Evolutionary conservation across 179 eudicot genomes (phyloP).

Genomic region (Carnegiea gigantea): DNA sequence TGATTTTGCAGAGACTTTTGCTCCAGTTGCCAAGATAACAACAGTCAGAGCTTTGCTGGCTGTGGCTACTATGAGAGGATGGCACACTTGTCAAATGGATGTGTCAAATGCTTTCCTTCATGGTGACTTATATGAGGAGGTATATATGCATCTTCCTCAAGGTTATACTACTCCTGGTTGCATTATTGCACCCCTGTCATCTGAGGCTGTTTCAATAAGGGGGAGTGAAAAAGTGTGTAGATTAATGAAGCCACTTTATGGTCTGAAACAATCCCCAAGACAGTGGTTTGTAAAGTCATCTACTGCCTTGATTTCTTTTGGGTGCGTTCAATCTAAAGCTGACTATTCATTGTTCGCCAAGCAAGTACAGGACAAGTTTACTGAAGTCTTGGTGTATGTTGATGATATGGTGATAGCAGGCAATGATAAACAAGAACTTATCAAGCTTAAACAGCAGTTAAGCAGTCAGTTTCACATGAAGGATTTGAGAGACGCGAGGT

Average conservation of each 20-base stretch:
- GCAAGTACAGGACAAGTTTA: too few relatives aligned
- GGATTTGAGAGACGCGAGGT: background rate
- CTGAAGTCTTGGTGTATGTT: too few relatives aligned
- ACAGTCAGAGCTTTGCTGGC: background rate
- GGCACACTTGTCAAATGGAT: background rate
- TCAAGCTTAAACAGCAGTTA: too few relatives aligned
- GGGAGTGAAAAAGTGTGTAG: background rate
- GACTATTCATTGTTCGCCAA: background rate
- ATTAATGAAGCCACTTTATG: background rate
- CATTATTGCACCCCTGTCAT: background rate
- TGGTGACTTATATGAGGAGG: background rate
- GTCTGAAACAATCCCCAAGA: background rate
- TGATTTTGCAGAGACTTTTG: background rate
- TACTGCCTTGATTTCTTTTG: background rate
- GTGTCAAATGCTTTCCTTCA: background rate
- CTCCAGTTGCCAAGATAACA: too few relatives aligned
- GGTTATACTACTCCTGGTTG: background rate
- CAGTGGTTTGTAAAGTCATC: background rate
- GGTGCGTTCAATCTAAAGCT: background rate
- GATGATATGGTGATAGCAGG: too few relatives aligned
- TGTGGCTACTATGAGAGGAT: background rate
- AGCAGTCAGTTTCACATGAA: too few relatives aligned
- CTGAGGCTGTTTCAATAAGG: background rate
- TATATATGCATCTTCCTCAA: too few relatives aligned
- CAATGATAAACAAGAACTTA: too few relatives aligned